These are phyloP conservation scores for Rhizoclosmatium globosum DNA, from an alignment of 192 early-diverging fungal genomes.

Conservation along the genomic window DNA sequence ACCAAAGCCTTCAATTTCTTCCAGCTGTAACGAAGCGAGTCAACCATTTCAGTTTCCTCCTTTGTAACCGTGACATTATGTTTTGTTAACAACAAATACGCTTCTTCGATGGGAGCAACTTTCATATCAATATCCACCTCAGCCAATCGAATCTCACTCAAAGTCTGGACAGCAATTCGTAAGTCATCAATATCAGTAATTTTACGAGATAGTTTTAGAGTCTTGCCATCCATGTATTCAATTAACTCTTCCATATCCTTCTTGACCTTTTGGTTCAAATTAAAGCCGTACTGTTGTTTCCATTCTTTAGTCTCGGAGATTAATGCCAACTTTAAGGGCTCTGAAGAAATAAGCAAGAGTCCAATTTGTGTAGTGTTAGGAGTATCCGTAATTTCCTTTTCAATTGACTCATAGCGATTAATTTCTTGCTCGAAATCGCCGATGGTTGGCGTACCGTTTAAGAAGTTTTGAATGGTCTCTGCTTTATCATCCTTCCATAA, in stretches of 20 bases:
- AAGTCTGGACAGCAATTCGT: constrained; percentile 66
- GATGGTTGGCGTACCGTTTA: constrained; percentile 64
- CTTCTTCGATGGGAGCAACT: constrained; percentile 71
- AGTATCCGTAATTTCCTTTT: constrained; percentile 66
- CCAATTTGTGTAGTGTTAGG: constrained; percentile 67
- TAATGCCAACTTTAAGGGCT: constrained; percentile 70
- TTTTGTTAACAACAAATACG: constrained; percentile 66
- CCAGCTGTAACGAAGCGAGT: constrained; percentile 73
- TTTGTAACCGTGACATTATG: constrained; percentile 68
- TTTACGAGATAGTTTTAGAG: constrained; percentile 62
- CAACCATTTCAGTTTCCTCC: constrained; percentile 76
- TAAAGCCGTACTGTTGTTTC: constrained; percentile 73
- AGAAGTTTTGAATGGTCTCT: constrained; percentile 68
- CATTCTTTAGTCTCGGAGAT: constrained; percentile 72
- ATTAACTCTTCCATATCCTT: constrained; percentile 73
- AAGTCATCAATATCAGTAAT: constrained; percentile 73
- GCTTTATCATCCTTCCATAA: constrained; percentile 73
- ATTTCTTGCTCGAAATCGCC: constrained; percentile 71
- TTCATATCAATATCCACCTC: constrained; percentile 78
- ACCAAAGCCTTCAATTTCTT: constrained; percentile 71
- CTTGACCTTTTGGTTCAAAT: constrained; percentile 71
- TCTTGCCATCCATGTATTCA: constrained; percentile 74
- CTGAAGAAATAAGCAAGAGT: constrained; percentile 63
- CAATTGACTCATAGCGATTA: constrained; percentile 68
- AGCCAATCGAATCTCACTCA: constrained; percentile 66